Base-by-base conservation (phyloP, 2,329 filamentous ascomycete genomes). In the Calonectria ilicicola region DNA sequence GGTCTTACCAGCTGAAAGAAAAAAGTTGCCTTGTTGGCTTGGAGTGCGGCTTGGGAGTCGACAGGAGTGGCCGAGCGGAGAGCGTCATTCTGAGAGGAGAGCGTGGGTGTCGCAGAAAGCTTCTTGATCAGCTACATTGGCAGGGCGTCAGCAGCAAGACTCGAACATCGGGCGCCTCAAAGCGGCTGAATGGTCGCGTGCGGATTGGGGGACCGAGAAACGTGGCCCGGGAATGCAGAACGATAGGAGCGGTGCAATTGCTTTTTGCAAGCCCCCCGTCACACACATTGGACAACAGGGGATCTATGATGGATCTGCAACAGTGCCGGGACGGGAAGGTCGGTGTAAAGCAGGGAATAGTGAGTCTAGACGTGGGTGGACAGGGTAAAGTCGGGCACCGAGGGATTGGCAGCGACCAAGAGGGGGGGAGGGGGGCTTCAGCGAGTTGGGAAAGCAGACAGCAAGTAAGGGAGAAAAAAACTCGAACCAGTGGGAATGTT, bases 11-110 rank as follows among this genome's bases (percentile, higher is more conserved):
- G 89, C 84, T 97, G 94, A 84, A 98, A 98, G 89, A 99, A 99
- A 86, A 99, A 99, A 14, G 96, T 98, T 69, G 96, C 96, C 86
- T 97, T 98, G 86, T 99, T 99, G 70, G 96, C 97, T 84, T 98
- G 96, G 63, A 98, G 89, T 56, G 95, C 93, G 63, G 93, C 92
- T 85, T 98, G 96, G n/a, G 95, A 92, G 83, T 98, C 95, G 77
- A 89, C 81, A 63, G 86, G 84, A 62, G 85, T 85, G 75, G 83
- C 81, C 64, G 84, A 83, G 75, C 86, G 86, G 78, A 86, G 85
- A 76, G 85, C 79, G 75, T 93, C 93, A 86, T 93, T 92, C 83
- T 96, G 94, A 32, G 96, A 91, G 70, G 90, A 90, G 75, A 98
- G 91, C 38, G 93, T 93, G 63, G 96, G 96, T 67, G 96, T 98